Base-by-base conservation (phyloP, 2,329 filamentous ascomycete species). In the Chaetomium strumarium region DNA sequence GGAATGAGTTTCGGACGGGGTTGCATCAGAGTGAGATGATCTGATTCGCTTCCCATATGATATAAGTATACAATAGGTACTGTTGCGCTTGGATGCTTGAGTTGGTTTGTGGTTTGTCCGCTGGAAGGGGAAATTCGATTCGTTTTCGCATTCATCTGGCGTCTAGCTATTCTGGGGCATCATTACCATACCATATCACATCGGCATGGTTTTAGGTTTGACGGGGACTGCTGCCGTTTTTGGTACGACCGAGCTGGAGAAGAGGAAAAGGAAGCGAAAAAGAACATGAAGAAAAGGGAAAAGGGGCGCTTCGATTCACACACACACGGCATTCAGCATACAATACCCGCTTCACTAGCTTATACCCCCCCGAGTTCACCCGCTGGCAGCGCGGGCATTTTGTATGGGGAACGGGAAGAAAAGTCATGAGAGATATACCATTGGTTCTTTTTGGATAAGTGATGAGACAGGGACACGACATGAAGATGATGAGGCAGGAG, bases 21-120 rank as follows among this genome's bases (percentile, higher is more conserved):
- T 65, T 81, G 34, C 72, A 78, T 58, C 69, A 68, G 49, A 78
- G 72, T 63, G 78, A 81, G 67, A 76, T 83, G 76, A 76, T 82
- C 58, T 82, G 67, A 65, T n/a, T 41, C 34, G n/a, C n/a, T n/a
- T n/a, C n/a, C n/a, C n/a, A n/a, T n/a, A n/a, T n/a, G n/a, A n/a
- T n/a, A n/a, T n/a, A n/a, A n/a, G n/a, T n/a, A n/a, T n/a, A n/a
- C n/a, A n/a, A n/a, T 7, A 24, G 24, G 4, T 24, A 24, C 24
- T 24, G 24, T 34, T 11, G 33, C 12, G n/a, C 12, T 34, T 11
- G 33, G 9, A 6, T 34, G 33, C 14, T 34, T 34, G 31, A 8
- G 31, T 4, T 12, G 33, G 11, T 3, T 10, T 34, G 33, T 34
- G n/a, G 33, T 11, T 34, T 12, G 33, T 34, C 12, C 5, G 14